phyloP scores from a whole-genome alignment of 495 filamentous ascomycete species.

The Lineolata rhizophorae region DNA sequence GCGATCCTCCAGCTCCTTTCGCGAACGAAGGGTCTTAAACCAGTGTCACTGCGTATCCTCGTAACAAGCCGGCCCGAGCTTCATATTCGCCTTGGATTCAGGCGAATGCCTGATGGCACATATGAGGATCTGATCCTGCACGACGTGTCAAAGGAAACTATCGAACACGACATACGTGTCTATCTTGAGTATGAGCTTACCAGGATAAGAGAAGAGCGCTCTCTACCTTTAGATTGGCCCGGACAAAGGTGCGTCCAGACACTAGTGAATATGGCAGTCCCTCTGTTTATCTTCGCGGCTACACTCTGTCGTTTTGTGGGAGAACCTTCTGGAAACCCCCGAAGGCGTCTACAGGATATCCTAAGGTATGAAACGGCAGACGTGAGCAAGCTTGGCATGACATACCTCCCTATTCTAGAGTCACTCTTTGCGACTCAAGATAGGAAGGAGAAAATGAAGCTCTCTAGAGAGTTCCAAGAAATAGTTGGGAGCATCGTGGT shows the following conservation, averaged over 20 bases:
- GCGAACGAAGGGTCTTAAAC: slow-evolving; percentile 5
- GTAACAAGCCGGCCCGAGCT: slow-evolving; percentile 19
- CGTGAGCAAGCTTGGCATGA: slow-evolving; percentile 7
- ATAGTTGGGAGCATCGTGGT: slow-evolving; percentile 18
- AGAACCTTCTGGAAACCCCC: slow-evolving; percentile 4
- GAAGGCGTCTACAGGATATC: slow-evolving; percentile 4
- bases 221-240: slow-evolving; percentile 19
- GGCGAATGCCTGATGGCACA: slow-evolving; percentile 2
- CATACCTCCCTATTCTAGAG: slow-evolving; percentile 11
- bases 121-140: slow-evolving; percentile 14
- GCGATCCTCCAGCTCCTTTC: slow-evolving; percentile 13
- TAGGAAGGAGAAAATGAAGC: slow-evolving; percentile 4
- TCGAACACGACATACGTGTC: slow-evolving; percentile 18
- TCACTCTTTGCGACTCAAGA: slow-evolving; percentile 7
- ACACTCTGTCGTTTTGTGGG: slow-evolving; percentile 9
- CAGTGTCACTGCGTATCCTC: slow-evolving; percentile 13
- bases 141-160: slow-evolving; percentile 11
- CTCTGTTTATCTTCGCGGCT: slow-evolving; percentile 14
- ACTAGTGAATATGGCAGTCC: slow-evolving; percentile 18
- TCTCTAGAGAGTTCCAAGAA: slow-evolving; percentile 9
- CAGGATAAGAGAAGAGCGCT: slow-evolving; percentile 1
- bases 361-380: slow-evolving; percentile 6
- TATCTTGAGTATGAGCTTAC: slow-evolving; percentile 11
- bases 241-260: slow-evolving; percentile 10
- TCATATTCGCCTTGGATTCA: slow-evolving; percentile 11